Conservation (phyloP, 352 stramenopile genomes). For the Phytopythium oedochilum region DNA sequence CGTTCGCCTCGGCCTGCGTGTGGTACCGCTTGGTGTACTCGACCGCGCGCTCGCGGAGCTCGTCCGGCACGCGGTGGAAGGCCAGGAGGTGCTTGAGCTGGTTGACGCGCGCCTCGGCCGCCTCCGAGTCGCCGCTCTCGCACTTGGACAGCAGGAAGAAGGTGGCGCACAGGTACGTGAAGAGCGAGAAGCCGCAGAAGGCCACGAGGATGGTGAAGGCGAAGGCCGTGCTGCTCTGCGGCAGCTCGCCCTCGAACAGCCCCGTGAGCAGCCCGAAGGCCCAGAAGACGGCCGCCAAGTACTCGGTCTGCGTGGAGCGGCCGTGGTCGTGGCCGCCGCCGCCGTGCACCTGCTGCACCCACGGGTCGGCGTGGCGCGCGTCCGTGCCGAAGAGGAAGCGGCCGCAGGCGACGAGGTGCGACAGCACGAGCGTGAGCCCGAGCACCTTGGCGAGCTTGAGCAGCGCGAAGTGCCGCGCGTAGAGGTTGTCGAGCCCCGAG, state of each 20-base stretch:
- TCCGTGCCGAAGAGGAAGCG: slow-evolving; percentile 53
- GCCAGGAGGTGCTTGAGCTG: slow-evolving; percentile 67
- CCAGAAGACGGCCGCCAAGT: slow-evolving; percentile 65
- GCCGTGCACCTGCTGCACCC: slow-evolving; percentile 21
- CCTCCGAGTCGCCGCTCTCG: slow-evolving; percentile 54
- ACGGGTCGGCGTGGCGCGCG: slow-evolving; percentile 14
- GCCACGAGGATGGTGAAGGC: slow-evolving; percentile 63
- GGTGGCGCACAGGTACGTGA: slow-evolving; percentile 60
- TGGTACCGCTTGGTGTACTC: slow-evolving; percentile 65
- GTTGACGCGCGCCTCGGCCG: slow-evolving; percentile 58
- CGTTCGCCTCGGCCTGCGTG: slow-evolving; percentile 64
- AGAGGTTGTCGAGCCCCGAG: slow-evolving; percentile 45
- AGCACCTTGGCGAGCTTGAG: slow-evolving; percentile 70
- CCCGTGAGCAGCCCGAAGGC: slow-evolving; percentile 59
- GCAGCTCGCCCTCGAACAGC: slow-evolving; percentile 66
- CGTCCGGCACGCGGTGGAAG: slow-evolving; percentile 60
- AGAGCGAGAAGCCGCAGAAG: slow-evolving; percentile 60
- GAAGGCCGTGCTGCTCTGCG: slow-evolving; percentile 38
- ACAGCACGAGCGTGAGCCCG: slow-evolving; percentile 35
- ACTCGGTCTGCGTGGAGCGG: slow-evolving; percentile 20
- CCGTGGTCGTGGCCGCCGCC: slow-evolving; percentile 4
- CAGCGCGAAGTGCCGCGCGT: slow-evolving; percentile 45
- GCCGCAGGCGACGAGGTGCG: slow-evolving; percentile 53
- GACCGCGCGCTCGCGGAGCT: slow-evolving; percentile 50
- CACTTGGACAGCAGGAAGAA: slow-evolving; percentile 83